Percentiles rank a stretch among this genome's conserved stretches.
Conservation (phyloP, 2,329 filamentous ascomycete species). For the Colletotrichum sp. region DNA sequence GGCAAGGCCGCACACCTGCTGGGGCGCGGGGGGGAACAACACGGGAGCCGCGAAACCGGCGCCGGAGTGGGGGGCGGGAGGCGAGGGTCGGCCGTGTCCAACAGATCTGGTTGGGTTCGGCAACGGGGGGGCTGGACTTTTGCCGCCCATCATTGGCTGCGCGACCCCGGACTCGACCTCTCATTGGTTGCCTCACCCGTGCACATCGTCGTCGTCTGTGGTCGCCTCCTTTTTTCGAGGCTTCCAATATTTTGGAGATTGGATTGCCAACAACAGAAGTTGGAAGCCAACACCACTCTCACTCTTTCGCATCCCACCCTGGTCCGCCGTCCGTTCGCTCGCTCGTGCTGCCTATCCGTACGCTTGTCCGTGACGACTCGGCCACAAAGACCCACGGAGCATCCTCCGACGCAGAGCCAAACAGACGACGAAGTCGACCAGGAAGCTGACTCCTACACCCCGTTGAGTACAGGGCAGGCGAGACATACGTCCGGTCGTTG, state of each 20-base stretch:
- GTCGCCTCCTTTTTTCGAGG: slow-evolving; percentile 21
- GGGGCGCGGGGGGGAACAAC: no score
- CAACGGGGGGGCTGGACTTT: slow-evolving; percentile 11
- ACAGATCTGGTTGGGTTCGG: slow-evolving; percentile 13
- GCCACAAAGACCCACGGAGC: slow-evolving; percentile 1
- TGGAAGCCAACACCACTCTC: neutral
- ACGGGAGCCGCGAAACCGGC: no score
- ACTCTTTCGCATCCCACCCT: neutral
- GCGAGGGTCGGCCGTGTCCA: neutral
- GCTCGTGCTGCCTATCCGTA: neutral
- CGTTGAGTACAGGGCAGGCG: neutral
- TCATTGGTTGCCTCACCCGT: slow-evolving; percentile 21
- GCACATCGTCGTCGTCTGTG: slow-evolving; percentile 10
- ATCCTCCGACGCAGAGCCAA: slow-evolving; percentile 3
- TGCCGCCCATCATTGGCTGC: slow-evolving; percentile 8
- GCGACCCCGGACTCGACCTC: neutral
- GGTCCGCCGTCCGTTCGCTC: neutral
- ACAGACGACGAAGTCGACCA: neutral
- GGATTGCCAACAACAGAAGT: neutral
- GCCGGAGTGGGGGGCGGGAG: no score
- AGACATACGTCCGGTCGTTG: neutral
- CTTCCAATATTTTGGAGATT: slow-evolving; percentile 6
- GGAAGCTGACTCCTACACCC: slow-evolving; percentile 19
- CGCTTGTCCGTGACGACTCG: neutral
- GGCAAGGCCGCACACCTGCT: no score